Evolutionary conservation across 805 yeast genomes (phyloP).

Genomic region (Candida dajiaensis): DNA sequence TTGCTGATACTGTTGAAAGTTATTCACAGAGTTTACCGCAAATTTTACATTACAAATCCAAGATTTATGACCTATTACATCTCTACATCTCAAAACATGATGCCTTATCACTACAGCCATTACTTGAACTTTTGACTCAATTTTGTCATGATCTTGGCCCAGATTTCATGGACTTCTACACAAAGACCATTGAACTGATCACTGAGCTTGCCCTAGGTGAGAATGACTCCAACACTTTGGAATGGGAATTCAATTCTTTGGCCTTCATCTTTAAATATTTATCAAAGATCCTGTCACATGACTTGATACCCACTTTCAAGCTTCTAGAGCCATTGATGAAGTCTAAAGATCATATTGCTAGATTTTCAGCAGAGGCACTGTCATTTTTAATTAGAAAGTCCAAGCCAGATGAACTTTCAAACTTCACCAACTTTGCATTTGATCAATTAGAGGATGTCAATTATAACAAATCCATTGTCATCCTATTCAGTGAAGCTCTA

Average conservation of each 20-base stretch:
- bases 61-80: constrained; percentile 50
- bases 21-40: constrained; percentile 71
- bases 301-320: constrained; percentile 64
- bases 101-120: constrained; percentile 68
- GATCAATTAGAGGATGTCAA: constrained; percentile 34
- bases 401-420: constrained; percentile 37
- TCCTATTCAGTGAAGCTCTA: constrained; percentile 67
- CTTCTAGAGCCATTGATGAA: constrained; percentile 59
- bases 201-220: constrained; percentile 43
- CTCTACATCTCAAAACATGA: constrained; percentile 50
- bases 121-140: constrained; percentile 74
- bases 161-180: constrained; percentile 74
- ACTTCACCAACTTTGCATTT: constrained; percentile 41
- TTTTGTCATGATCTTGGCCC: constrained; percentile 90
- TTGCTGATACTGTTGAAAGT: constrained; percentile 49
- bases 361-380: constrained; percentile 87
- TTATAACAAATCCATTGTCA: constrained; percentile 52
- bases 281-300: constrained; percentile 54
- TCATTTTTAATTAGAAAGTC: constrained; percentile 78
- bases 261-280: constrained; percentile 89
- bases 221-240: constrained; percentile 57
- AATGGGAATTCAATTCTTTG: constrained; percentile 77
- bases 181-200: constrained; percentile 43
- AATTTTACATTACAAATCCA: constrained; percentile 61
- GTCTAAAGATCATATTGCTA: constrained; percentile 57